Evolutionary conservation across 75 land plant genomes (phyloP).

Genomic region (Chamaecyparis obtusa): DNA sequence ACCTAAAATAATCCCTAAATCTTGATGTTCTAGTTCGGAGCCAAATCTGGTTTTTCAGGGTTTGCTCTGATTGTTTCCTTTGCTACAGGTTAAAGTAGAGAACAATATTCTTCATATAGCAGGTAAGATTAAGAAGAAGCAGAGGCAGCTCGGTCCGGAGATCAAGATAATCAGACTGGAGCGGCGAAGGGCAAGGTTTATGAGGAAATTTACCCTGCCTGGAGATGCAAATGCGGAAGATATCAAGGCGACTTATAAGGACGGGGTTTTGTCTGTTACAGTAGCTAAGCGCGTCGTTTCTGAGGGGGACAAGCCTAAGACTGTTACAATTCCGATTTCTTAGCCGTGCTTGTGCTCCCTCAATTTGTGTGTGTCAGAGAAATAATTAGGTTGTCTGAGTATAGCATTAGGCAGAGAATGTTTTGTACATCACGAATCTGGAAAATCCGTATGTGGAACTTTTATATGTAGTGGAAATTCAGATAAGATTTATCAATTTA

Average conservation of each 20-base stretch:
- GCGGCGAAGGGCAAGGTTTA: conserved; percentile 23
- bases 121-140: conserved; percentile 22
- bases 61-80: background rate
- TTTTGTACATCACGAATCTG: too few species aligned
- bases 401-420: too few species aligned
- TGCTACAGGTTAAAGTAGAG: conserved; percentile 29
- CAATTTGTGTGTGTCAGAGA: too few species aligned
- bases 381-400: too few species aligned
- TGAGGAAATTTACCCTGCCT: conserved; percentile 39
- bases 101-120: conserved; percentile 25
- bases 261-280: conserved; percentile 35
- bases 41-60: background rate
- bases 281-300: conserved; percentile 20
- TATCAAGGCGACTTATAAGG: conserved; percentile 22
- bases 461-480: too few species aligned
- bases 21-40: background rate
- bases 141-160: conserved; percentile 16
- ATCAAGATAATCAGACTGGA: conserved; percentile 29
- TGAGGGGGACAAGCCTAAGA: background rate
- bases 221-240: conserved; percentile 23
- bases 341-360: too few species aligned
- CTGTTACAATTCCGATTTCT: too few species aligned
- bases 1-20: background rate
- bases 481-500: too few species aligned
- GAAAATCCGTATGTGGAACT: too few species aligned